Base-by-base conservation (phyloP, 2,329 filamentous ascomycete genomes). In the Trichoderma afroharzianum region DNA sequence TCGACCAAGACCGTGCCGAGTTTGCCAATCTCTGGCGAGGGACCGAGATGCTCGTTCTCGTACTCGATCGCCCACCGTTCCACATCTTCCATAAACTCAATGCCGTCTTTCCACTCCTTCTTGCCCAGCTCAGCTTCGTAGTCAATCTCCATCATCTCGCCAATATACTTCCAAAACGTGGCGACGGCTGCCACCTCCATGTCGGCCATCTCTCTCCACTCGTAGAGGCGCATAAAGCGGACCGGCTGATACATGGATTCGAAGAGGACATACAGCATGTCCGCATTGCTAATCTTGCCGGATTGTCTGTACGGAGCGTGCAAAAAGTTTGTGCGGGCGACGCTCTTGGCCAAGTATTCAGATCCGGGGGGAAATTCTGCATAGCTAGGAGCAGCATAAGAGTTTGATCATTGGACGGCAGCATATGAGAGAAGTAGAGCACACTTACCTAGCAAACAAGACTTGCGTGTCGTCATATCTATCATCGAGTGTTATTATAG, bases 121-220 rank as follows among this genome's bases (percentile, higher is more conserved):
- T 77, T 79, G 6, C 74, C 73, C 2, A 86, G 80, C 15, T 80
- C 76, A 1, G 80, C 80, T 28, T 78, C 78, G 74, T 87, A 88
- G 62, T 83, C 78, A 73, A 94, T 92, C 0, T 84, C 86, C 88
- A 94, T 91, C 67, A 88, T 87, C 75, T 93, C 90, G 15, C 92
- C 92, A 18, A 93, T 81, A 67, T 85, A 85, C 79, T 92, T 92
- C 92, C 91, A 94, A 76, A 92, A 89, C 0, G 88, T 89, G 18
- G 88, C 90, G 33, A 91, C 80, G 0, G 91, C 92, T 73, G 90
- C 92, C 11, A 83, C 79, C 79, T 95, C 93, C 80, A 94, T 84
- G 0, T 91, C 87, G 18, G 86, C 91, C 26, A 93, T 79, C 5
- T 81, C 50, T 2, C 93, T 87, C 92, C 92, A 95, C 78, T 95